phyloP scores from a whole-genome alignment of 768 basidiomycete genomes.

The Kwoniella newhampshirensis region DNA sequence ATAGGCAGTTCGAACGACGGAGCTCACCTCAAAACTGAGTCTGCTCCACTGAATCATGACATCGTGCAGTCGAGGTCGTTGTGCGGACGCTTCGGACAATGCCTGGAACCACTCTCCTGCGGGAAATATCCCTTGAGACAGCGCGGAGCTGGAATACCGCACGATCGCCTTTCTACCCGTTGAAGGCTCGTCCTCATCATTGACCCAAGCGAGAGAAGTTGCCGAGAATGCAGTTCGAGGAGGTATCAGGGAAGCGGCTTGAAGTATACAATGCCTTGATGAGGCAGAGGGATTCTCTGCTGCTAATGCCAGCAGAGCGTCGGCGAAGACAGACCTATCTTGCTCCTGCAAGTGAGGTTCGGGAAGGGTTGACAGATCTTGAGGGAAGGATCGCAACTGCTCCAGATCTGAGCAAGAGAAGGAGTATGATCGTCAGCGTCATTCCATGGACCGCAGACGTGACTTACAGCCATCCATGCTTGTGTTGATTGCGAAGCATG shows the following conservation, averaged over 20 bases:
- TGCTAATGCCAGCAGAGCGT: neutral
- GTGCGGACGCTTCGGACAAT: neutral
- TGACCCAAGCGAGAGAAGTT: neutral
- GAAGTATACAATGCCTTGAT: slow-evolving; percentile 9
- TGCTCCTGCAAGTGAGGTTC: neutral
- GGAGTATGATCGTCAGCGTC: too few species aligned
- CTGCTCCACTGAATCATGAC: slow-evolving; percentile 15
- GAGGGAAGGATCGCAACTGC: slow-evolving; percentile 1
- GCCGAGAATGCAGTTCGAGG: neutral
- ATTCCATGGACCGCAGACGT: too few species aligned
- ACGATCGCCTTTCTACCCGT: neutral
- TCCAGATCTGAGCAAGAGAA: slow-evolving; percentile 7
- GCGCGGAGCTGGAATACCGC: neutral
- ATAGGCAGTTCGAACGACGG: neutral
- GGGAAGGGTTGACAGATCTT: slow-evolving; percentile 2
- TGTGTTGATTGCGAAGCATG: too few species aligned
- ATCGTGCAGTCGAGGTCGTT: neutral
- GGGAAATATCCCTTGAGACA: slow-evolving; percentile 2
- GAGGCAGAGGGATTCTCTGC: neutral
- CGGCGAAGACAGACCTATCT: neutral
- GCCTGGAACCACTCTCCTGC: neutral
- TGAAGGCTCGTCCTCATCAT: neutral
- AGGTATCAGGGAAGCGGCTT: slow-evolving; percentile 1
- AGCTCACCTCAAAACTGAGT: slow-evolving; percentile 18
- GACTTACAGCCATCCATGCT: too few species aligned